Percentiles rank a stretch among this genome's conserved stretches.
Evolutionary conservation across 371 early-diverging fungal species (phyloP).

Genomic region (Mucor indicus): DNA sequence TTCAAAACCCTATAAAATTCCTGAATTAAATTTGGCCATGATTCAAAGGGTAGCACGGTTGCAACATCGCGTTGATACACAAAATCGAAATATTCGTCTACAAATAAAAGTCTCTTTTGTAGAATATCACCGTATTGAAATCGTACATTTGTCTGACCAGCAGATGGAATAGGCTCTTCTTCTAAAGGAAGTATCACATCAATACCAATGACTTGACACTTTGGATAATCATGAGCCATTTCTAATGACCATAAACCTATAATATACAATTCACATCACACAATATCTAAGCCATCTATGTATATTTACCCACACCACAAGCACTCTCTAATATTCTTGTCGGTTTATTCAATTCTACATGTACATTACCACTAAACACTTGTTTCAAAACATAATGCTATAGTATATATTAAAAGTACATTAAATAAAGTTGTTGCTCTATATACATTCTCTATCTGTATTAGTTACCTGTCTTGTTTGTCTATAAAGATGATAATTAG

Average conservation of each 20-base stretch:
- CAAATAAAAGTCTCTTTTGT: constrained; percentile 20
- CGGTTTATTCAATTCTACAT: constrained; percentile 8
- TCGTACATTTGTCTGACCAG: constrained; percentile 9
- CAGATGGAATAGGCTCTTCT: constrained; percentile 9
- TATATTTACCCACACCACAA: constrained; percentile 20
- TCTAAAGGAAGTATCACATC: constrained; percentile 26
- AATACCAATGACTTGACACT: constrained; percentile 28
- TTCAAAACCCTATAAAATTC: constrained; percentile 45
- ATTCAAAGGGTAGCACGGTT: constrained; percentile 32
- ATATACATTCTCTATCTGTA: no score
- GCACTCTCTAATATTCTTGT: constrained; percentile 17
- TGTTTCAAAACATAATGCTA: constrained; percentile 27
- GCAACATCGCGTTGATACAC: constrained; percentile 57
- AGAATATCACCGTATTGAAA: constrained; percentile 33
- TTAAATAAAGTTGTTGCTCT: no score
- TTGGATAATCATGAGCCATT: constrained; percentile 49
- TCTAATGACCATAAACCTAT: constrained; percentile 55
- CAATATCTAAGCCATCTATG: background rate
- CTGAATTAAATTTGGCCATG: constrained; percentile 37
- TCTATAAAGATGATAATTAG: constrained; percentile 19
- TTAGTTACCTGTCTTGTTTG: constrained; percentile 27
- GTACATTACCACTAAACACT: constrained; percentile 18
- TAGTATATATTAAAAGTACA: no score
- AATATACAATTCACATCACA: constrained; percentile 2
- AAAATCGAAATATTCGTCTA: constrained; percentile 56